Conservation (phyloP, 148 eudicot genomes). For the Fagopyrum tataricum region DNA sequence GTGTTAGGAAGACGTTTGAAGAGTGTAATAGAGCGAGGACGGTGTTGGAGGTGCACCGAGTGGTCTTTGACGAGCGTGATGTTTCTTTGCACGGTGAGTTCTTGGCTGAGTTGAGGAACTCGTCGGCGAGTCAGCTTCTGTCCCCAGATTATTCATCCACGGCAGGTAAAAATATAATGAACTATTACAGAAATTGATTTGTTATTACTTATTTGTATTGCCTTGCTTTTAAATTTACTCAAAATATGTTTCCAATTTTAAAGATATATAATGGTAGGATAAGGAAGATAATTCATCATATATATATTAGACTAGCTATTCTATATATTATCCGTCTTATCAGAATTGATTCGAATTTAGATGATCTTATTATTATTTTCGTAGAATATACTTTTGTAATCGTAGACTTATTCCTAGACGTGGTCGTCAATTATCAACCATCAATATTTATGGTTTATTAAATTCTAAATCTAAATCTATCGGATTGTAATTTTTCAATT, state of each 20-base stretch:
- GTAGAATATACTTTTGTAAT: no score
- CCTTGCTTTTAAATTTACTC: background rate
- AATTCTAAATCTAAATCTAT: no score
- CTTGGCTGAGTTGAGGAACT: constrained; percentile 34
- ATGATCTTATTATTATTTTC: no score
- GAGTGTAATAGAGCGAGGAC: constrained; percentile 63
- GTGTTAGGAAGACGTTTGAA: constrained; percentile 77
- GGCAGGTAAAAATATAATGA: constrained; percentile 33
- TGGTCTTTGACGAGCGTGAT: constrained; percentile 84
- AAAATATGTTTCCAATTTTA: no score
- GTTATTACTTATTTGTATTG: background rate
- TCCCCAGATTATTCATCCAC: constrained; percentile 81
- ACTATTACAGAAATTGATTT: background rate
- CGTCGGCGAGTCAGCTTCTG: constrained; percentile 22
- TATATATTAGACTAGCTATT: no score
- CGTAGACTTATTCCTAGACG: no score
- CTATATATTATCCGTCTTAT: no score
- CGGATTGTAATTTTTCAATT: no score
- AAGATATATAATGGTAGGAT: background rate
- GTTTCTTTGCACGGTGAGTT: constrained; percentile 70
- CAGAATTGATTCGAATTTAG: no score
- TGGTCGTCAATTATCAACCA: no score
- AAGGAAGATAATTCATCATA: no score
- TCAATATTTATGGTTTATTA: no score
- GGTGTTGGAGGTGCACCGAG: constrained; percentile 55